A percentile compares a stretch with the other conserved stretches of the same genome.
phyloP scores from a whole-genome alignment of 73 alveolate genomes.

The Tetrahymena thermophila region DNA sequence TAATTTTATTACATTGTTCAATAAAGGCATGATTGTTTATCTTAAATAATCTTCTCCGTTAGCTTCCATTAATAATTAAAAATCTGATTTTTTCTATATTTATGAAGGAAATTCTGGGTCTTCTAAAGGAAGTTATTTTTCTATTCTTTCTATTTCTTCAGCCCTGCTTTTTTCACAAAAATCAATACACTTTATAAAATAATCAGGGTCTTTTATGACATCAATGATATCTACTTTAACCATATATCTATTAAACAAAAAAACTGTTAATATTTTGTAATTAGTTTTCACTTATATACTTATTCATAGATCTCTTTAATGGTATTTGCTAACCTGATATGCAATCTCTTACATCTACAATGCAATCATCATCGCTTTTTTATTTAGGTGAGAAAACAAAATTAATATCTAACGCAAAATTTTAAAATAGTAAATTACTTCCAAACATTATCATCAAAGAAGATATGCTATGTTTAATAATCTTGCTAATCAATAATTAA shows the following conservation, averaged over 20 bases:
- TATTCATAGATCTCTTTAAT: slow-evolving; percentile 61
- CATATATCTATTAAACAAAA: slow-evolving; percentile 40
- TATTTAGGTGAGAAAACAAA: neutral
- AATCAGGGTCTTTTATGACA: slow-evolving; percentile 90
- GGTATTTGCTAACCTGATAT: slow-evolving; percentile 76
- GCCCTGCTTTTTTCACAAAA: slow-evolving; percentile 77
- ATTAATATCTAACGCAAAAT: neutral
- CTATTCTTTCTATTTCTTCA: slow-evolving; percentile 75
- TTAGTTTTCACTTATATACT: neutral
- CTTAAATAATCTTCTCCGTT: slow-evolving; percentile 69
- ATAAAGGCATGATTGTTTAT: slow-evolving; percentile 71
- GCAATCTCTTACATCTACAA: slow-evolving; percentile 83
- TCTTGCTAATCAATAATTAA: slow-evolving; percentile 85
- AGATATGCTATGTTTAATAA: slow-evolving; percentile 78
- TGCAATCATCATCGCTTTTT: slow-evolving; percentile 47
- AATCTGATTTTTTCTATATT: slow-evolving; percentile 55
- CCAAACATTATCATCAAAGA: slow-evolving; percentile 93
- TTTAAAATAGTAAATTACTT: slow-evolving; percentile 6
- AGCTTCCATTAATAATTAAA: slow-evolving; percentile 62
- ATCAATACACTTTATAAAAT: slow-evolving; percentile 77
- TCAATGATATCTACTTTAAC: slow-evolving; percentile 85
- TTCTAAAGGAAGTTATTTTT: slow-evolving; percentile 60
- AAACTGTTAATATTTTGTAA: too few species aligned
- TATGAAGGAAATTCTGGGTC: slow-evolving; percentile 24
- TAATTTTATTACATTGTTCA: slow-evolving; percentile 56